A percentile compares a stretch with the other conserved stretches of the same genome.
Evolutionary conservation across 2,329 filamentous ascomycete genomes (phyloP).

Genomic region (Pezicula rhizophila): DNA sequence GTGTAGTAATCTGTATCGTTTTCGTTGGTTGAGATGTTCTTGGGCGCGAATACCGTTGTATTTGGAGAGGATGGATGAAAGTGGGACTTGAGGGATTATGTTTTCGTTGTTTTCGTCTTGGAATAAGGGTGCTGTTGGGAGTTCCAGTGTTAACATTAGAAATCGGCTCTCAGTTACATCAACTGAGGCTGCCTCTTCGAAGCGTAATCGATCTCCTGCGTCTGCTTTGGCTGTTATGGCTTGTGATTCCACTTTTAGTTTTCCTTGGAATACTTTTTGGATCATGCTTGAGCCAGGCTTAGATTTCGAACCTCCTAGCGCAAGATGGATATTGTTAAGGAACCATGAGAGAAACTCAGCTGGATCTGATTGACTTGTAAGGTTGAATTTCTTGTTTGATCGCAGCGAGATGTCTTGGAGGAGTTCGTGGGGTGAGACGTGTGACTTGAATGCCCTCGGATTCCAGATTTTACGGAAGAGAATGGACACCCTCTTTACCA

Average conservation of each 20-base stretch:
- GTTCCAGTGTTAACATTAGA: conserved; percentile 86
- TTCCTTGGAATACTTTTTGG: conserved; percentile 90
- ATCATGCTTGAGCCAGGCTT: conserved; percentile 81
- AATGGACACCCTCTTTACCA: conserved; percentile 82
- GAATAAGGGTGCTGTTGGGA: conserved; percentile 88
- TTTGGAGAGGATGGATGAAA: conserved; percentile 78
- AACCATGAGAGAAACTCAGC: conserved; percentile 98
- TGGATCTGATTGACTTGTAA: conserved; percentile 87
- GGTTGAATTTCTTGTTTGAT: conserved; percentile 86
- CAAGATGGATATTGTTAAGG: conserved; percentile 88
- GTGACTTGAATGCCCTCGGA: conserved; percentile 87
- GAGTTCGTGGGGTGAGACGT: conserved; percentile 95
- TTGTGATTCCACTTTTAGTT: conserved; percentile 86
- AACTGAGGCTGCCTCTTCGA: conserved; percentile 83
- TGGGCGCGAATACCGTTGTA: conserved; percentile 87
- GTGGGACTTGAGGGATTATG: conserved; percentile 88
- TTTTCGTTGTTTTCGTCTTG: conserved; percentile 92
- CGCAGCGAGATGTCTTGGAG: conserved; percentile 88
- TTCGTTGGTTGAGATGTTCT: conserved; percentile 81
- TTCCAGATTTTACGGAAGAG: conserved; percentile 98
- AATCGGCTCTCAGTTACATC: conserved; percentile 73
- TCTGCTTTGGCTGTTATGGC: conserved; percentile 88
- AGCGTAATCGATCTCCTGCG: conserved; percentile 78
- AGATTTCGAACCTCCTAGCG: conserved; percentile 82
- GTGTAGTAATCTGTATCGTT: conserved; percentile 83